Conservation (phyloP, 768 basidiomycete genomes). For the Jaapia argillacea region DNA sequence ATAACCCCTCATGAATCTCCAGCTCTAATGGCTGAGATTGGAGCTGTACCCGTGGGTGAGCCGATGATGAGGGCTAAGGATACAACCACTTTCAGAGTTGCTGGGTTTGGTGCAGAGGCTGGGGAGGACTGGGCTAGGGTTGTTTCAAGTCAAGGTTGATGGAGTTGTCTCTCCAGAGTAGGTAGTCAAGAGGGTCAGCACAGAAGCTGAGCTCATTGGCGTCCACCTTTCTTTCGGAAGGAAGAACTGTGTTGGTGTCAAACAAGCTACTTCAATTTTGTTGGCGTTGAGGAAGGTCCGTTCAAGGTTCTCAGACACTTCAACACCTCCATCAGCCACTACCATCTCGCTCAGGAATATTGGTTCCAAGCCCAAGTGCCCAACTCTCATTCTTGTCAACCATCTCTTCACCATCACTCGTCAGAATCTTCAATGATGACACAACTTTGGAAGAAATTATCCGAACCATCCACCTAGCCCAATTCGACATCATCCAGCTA, state of each 20-base stretch:
- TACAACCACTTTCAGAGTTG: constrained; percentile 68
- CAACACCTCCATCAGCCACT: constrained; percentile 8
- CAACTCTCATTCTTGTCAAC: constrained; percentile 30
- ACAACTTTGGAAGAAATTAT: constrained; percentile 56
- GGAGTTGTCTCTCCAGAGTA: constrained; percentile 71
- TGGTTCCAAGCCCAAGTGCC: constrained; percentile 71
- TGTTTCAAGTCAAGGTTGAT: constrained; percentile 86
- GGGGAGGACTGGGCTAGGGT: constrained; percentile 6
- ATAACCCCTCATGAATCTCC: constrained; percentile 32
- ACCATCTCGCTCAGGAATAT: constrained; percentile 22
- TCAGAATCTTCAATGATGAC: constrained; percentile 88
- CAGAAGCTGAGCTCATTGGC: constrained; percentile 8
- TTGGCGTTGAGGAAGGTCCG: constrained; percentile 36
- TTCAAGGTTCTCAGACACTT: background rate
- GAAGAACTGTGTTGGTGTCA: constrained; percentile 58
- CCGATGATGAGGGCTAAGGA: constrained; percentile 88
- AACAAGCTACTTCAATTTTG: constrained; percentile 61
- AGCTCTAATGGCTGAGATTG: constrained; percentile 90
- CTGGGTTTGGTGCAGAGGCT: constrained; percentile 33
- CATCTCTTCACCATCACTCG: constrained; percentile 51
- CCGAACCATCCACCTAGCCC: constrained; percentile 53
- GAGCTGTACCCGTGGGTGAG: constrained; percentile 89
- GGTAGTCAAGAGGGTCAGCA: constrained; percentile 34
- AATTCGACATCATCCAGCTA: constrained; percentile 86
- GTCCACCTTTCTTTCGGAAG: constrained; percentile 70